Evolutionary conservation across 225 moss, liverwort and hornwort species (phyloP).

Genomic region (Sphagnum tenellum): DNA sequence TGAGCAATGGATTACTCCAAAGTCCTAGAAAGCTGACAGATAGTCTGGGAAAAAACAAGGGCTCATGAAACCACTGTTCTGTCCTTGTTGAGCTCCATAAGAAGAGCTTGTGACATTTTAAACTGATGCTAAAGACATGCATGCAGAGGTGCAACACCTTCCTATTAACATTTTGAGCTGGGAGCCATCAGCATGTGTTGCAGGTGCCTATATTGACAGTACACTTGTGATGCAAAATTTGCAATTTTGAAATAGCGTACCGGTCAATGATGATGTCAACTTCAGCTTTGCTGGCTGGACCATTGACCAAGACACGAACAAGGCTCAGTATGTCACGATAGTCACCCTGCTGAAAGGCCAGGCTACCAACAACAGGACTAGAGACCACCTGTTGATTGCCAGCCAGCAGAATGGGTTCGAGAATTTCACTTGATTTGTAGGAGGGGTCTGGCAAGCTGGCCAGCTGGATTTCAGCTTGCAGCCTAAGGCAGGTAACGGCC

Average conservation of each 20-base stretch:
- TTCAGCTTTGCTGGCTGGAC: slow-evolving; percentile 93
- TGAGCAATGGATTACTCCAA: no score
- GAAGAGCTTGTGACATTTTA: neutral
- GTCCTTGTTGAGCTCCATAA: no score
- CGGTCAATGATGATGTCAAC: slow-evolving; percentile 81
- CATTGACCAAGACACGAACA: slow-evolving; percentile 79
- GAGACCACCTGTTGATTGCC: slow-evolving; percentile 35
- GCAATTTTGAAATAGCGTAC: slow-evolving; percentile 16
- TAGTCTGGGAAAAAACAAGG: no score
- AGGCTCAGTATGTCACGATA: slow-evolving; percentile 95
- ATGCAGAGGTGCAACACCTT: neutral
- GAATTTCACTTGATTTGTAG: slow-evolving; percentile 36
- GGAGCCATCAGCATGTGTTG: no score
- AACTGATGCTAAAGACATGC: neutral
- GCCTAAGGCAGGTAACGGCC: slow-evolving; percentile 94
- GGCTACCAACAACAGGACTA: slow-evolving; percentile 61
- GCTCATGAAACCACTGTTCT: no score
- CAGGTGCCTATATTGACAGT: no score
- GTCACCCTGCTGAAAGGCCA: slow-evolving; percentile 84
- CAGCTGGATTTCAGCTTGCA: slow-evolving; percentile 76
- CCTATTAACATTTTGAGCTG: no score
- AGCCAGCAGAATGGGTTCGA: slow-evolving; percentile 12
- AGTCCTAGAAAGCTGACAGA: no score
- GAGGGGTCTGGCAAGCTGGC: slow-evolving; percentile 63
- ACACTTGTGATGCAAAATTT: no score